Conservation (phyloP, 306 rosid genomes). For the Macrotyloma uniflorum region DNA sequence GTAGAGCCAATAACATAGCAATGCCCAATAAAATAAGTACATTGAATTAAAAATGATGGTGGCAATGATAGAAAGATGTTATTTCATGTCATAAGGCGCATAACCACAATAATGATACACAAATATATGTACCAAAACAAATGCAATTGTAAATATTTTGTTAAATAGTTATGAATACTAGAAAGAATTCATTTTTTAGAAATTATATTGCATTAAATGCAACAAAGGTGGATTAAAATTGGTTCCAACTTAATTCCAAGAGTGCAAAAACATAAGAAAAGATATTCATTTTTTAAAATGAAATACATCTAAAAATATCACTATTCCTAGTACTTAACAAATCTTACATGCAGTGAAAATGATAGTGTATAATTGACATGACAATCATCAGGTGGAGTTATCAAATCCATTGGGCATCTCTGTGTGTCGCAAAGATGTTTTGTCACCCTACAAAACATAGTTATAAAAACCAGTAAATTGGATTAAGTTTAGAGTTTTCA, state of each 20-base stretch:
- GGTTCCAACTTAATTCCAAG: constrained; percentile 4
- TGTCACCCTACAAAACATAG: constrained; percentile 70
- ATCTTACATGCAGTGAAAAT: constrained; percentile 95
- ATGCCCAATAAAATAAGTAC: neutral
- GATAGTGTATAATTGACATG: constrained; percentile 95
- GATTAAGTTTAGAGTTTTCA: constrained; percentile 30
- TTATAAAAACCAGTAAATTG: constrained; percentile 14
- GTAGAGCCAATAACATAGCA: constrained; percentile 25
- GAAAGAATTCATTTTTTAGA: neutral
- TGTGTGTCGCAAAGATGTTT: constrained; percentile 75
- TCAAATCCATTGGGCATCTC: constrained; percentile 84
- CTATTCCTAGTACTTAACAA: constrained; percentile 5
- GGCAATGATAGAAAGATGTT: constrained; percentile 20
- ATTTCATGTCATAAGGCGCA: neutral
- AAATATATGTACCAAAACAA: neutral
- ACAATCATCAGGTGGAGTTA: constrained; percentile 98
- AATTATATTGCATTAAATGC: constrained; percentile 25
- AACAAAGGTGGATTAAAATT: neutral
- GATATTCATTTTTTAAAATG: constrained; percentile 4
- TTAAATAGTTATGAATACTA: neutral
- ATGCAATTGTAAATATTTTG: neutral
- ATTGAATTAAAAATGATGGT: constrained; percentile 1
- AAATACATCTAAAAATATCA: neutral
- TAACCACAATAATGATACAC: neutral
- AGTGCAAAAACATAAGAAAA: constrained; percentile 5